phyloP scores from a whole-genome alignment of 1,284 basidiomycete genomes.

The Earliella scabrosa region DNA sequence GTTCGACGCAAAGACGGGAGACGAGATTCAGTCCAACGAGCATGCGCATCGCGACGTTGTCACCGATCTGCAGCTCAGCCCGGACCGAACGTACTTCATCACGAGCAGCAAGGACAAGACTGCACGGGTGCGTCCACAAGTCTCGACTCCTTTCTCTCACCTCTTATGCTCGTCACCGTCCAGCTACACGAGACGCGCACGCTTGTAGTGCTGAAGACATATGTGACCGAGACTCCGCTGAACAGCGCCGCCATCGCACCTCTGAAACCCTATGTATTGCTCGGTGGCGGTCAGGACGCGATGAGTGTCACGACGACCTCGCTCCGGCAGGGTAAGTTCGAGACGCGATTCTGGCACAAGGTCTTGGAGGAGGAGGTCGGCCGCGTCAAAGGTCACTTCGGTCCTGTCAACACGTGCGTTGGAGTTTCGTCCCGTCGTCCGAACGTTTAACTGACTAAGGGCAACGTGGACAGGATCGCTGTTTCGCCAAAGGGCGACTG shows the following conservation, averaged over 20 bases:
- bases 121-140: slow-evolving; percentile 72
- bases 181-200: slow-evolving; percentile 92
- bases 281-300: slow-evolving; percentile 98
- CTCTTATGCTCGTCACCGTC: not conserved
- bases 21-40: slow-evolving; percentile 82
- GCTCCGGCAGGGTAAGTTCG: slow-evolving; percentile 94
- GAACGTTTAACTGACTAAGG: slow-evolving; percentile 4
- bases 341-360: slow-evolving; percentile 98
- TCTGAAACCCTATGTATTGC: slow-evolving; percentile 83
- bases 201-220: slow-evolving; percentile 92
- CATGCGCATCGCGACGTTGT: slow-evolving; percentile 85
- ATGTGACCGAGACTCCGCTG: slow-evolving; percentile 90
- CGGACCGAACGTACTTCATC: slow-evolving; percentile 93
- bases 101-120: slow-evolving; percentile 98
- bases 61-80: slow-evolving; percentile 92
- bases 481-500: slow-evolving; percentile 89
- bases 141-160: slow-evolving; percentile 14
- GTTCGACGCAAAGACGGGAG: slow-evolving; percentile 88
- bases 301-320: slow-evolving; percentile 98
- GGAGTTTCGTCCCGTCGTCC: not conserved
- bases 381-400: slow-evolving; percentile 96
- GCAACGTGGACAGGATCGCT: slow-evolving; percentile 65
- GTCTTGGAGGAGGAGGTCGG: slow-evolving; percentile 98
- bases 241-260: slow-evolving; percentile 94
- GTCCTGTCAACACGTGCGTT: slow-evolving; percentile 94